Evolutionary conservation across 2,329 filamentous ascomycete genomes (phyloP).

Genomic region (Orbilia blumenaviensis): DNA sequence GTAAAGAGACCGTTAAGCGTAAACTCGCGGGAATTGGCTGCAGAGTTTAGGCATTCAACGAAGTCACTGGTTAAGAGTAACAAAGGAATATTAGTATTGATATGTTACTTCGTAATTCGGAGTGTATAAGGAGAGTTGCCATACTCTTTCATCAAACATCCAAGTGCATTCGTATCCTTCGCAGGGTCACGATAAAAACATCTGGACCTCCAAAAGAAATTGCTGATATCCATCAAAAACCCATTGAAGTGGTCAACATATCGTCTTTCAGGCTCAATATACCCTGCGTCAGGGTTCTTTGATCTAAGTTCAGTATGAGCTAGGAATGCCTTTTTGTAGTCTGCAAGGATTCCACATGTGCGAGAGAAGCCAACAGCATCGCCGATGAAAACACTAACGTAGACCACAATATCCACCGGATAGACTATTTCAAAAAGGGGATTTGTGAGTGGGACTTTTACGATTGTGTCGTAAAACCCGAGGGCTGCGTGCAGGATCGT

Average conservation of each 20-base stretch:
- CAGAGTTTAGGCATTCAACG: slow-evolving; percentile 46
- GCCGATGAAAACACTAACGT: slow-evolving; percentile 73
- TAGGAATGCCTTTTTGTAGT: slow-evolving; percentile 50
- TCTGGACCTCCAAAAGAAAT: slow-evolving; percentile 78
- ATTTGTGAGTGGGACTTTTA: slow-evolving; percentile 62
- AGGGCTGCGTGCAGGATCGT: slow-evolving; percentile 66
- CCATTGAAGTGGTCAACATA: slow-evolving; percentile 79
- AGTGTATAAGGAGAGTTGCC: background rate
- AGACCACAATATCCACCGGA: slow-evolving; percentile 74
- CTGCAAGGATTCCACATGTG: slow-evolving; percentile 74
- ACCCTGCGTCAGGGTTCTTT: slow-evolving; percentile 54
- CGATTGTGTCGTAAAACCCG: slow-evolving; percentile 74
- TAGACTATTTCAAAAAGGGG: slow-evolving; percentile 70
- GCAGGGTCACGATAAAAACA: slow-evolving; percentile 60
- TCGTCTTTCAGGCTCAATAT: slow-evolving; percentile 66
- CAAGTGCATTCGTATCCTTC: slow-evolving; percentile 70
- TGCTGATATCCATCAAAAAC: slow-evolving; percentile 86
- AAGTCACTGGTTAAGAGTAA: slow-evolving; percentile 50
- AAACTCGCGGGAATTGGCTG: slow-evolving; percentile 55
- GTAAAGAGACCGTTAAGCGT: slow-evolving; percentile 67
- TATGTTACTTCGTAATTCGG: background rate
- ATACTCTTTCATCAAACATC: slow-evolving; percentile 64
- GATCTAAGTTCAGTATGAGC: slow-evolving; percentile 30
- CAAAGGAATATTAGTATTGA: background rate
- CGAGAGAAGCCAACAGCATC: slow-evolving; percentile 73